Conservation (phyloP, 176 grass and related monocot species). For the Bonia amplexicaulis region DNA sequence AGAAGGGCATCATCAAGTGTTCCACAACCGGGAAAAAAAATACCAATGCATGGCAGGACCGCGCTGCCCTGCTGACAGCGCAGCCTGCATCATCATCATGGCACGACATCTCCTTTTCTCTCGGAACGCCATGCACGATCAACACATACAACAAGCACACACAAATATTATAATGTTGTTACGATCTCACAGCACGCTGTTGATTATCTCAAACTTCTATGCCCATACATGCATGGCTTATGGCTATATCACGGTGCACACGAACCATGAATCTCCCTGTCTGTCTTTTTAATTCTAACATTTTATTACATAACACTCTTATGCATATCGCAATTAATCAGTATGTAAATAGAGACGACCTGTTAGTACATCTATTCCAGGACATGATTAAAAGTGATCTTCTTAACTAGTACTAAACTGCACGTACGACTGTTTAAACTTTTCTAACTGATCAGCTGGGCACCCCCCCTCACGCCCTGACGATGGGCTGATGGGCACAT, state of each 20-base stretch:
- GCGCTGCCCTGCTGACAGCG: constrained; percentile 8
- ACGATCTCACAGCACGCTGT: neutral
- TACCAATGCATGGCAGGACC: constrained; percentile 19
- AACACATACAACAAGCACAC: neutral
- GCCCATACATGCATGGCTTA: constrained; percentile 22
- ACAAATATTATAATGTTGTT: neutral
- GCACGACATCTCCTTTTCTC: neutral
- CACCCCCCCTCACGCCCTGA: neutral
- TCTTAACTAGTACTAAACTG: neutral
- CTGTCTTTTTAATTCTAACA: neutral
- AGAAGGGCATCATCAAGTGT: neutral
- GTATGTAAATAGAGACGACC: neutral
- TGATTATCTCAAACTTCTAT: neutral
- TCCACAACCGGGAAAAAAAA: constrained; percentile 6
- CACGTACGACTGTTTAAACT: neutral
- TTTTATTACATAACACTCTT: neutral
- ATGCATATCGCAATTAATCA: neutral
- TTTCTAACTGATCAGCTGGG: neutral
- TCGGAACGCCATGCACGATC: constrained; percentile 6
- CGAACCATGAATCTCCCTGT: neutral
- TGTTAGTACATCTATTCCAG: neutral
- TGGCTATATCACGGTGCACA: constrained; percentile 19
- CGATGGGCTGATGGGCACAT: neutral
- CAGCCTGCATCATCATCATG: neutral
- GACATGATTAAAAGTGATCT: neutral